These are phyloP conservation scores for Blastocystis hominis DNA, from an alignment of 352 stramenopile genomes.

Conservation along the genomic window DNA sequence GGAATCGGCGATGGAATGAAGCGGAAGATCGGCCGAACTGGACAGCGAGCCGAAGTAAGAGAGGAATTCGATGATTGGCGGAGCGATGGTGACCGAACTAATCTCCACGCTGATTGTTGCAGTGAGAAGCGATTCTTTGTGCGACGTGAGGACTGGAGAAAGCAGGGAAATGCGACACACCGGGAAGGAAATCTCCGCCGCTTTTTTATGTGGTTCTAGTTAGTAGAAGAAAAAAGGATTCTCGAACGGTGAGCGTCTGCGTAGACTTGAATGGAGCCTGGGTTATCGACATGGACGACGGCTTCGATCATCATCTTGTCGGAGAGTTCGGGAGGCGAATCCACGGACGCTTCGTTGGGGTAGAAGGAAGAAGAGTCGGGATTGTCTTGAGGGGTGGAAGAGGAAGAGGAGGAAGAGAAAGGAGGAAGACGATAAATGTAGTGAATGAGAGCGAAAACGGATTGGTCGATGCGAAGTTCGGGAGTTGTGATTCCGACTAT, in stretches of 20 bases:
- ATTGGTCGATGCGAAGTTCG: neutral
- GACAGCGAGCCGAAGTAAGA: neutral
- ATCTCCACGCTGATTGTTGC: neutral
- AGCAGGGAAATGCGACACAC: neutral
- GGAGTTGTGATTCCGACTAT: neutral
- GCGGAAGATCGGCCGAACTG: neutral
- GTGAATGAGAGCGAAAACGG: neutral
- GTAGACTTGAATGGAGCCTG: neutral
- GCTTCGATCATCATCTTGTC: neutral
- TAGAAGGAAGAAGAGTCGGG: neutral
- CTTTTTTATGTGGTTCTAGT: neutral
- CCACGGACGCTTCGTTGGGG: neutral
- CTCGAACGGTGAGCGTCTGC: neutral
- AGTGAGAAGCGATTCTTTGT: neutral
- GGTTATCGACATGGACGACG: neutral
- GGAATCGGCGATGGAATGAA: neutral
- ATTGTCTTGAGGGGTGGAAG: neutral
- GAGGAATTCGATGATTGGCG: neutral
- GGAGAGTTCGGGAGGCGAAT: neutral
- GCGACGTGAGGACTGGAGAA: neutral
- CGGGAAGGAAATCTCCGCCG: conserved; percentile 2
- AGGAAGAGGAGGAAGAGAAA: neutral
- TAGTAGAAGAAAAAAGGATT: neutral
- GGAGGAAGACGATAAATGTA: neutral
- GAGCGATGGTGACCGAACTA: neutral